These are phyloP conservation scores for Cryptococcus hybrid DNA, from an alignment of 1,284 basidiomycete species.

Conservation along the genomic window DNA sequence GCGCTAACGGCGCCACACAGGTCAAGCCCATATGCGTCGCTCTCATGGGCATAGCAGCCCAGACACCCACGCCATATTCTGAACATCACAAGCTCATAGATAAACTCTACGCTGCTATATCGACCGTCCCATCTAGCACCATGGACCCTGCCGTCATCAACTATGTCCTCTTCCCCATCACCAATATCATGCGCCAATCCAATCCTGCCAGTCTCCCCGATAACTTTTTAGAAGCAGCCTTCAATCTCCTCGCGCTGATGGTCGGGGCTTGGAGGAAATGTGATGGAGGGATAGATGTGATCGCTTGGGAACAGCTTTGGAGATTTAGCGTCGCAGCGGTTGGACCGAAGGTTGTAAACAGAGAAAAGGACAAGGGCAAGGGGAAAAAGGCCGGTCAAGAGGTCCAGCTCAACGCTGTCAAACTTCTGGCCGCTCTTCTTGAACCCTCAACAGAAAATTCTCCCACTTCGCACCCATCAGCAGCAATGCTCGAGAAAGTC, in stretches of 20 bases:
- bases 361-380: conserved; percentile 67
- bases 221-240: conserved; percentile 69
- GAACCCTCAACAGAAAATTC: conserved; percentile 4
- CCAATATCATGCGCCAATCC: conserved; percentile 70
- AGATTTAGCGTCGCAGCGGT: conserved; percentile 62
- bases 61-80: conserved; percentile 59
- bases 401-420: conserved; percentile 30
- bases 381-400: conserved; percentile 38
- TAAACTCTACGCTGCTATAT: conserved; percentile 56
- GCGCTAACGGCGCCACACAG: conserved; percentile 50
- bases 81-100: conserved; percentile 57
- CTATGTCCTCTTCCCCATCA: conserved; percentile 83
- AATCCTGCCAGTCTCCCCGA: conserved; percentile 69
- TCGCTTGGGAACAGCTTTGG: conserved; percentile 75
- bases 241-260: conserved; percentile 62
- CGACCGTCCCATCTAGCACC: conserved; percentile 49
- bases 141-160: conserved; percentile 67
- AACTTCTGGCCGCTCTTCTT: conserved; percentile 33
- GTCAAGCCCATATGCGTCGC: conserved; percentile 74
- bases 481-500: conserved; percentile 53
- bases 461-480: conserved; percentile 47
- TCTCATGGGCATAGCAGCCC: conserved; percentile 64
- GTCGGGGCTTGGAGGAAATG: conserved; percentile 74
- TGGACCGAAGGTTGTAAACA: conserved; percentile 55
- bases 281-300: conserved; percentile 58